These are phyloP conservation scores for Fusarium sp. DNA, from an alignment of 2,329 filamentous ascomycete species.

Conservation along the genomic window DNA sequence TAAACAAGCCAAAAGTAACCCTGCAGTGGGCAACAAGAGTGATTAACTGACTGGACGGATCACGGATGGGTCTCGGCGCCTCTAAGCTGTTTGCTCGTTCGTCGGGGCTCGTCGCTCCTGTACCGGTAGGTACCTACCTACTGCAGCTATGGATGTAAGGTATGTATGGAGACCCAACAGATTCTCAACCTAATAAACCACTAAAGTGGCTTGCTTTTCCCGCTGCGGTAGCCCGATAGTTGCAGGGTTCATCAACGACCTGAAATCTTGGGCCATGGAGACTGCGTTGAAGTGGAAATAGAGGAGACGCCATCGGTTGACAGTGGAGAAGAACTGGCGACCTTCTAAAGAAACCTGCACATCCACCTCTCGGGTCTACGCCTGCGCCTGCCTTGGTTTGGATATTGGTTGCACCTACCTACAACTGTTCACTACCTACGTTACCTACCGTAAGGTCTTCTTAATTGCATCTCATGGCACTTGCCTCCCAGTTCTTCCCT, in stretches of 20 bases:
- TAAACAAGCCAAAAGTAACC: slow-evolving; percentile 34
- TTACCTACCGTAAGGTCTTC: no score
- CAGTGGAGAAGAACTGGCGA: slow-evolving; percentile 34
- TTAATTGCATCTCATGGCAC: slow-evolving; percentile 9
- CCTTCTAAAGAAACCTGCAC: slow-evolving; percentile 6
- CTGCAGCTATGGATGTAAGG: slow-evolving; percentile 1
- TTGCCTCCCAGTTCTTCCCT: slow-evolving; percentile 12
- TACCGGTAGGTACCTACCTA: no score
- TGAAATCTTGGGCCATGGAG: slow-evolving; percentile 28
- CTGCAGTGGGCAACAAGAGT: slow-evolving; percentile 7
- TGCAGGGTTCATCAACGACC: slow-evolving; percentile 41
- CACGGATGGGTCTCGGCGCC: slow-evolving; percentile 14
- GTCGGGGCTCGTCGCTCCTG: slow-evolving; percentile 2
- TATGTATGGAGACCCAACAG: slow-evolving; percentile 38
- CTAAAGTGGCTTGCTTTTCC: slow-evolving; percentile 41
- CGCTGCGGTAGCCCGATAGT: slow-evolving; percentile 39
- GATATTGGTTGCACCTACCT: slow-evolving; percentile 12
- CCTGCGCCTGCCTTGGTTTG: slow-evolving; percentile 10
- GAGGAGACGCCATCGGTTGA: slow-evolving; percentile 32
- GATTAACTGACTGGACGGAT: slow-evolving; percentile 19
- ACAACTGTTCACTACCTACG: no score
- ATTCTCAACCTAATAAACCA: slow-evolving; percentile 25
- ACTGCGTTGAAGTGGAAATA: slow-evolving; percentile 17
- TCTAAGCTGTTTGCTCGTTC: slow-evolving; percentile 14
- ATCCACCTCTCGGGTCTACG: no score